Base-by-base conservation (phyloP, 352 stramenopile species). In the Pythium coloratum region DNA sequence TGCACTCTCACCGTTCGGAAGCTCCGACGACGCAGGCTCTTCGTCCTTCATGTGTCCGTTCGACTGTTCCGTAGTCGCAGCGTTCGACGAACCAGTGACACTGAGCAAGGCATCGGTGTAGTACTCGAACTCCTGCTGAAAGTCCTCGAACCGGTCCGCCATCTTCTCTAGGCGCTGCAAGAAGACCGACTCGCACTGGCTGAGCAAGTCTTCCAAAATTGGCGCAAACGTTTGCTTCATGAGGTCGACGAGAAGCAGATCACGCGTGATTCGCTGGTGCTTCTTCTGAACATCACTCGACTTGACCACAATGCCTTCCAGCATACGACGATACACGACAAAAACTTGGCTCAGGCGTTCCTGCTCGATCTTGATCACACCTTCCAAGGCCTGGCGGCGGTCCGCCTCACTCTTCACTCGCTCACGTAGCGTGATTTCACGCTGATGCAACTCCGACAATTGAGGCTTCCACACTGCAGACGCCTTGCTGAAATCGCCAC, bases 111-210 rank as follows among this genome's bases (percentile, higher is more conserved):
- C 82, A 46, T 77, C 80, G 14, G 75, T 79, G 38, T 95, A 95
- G 67, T 95, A 94, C 30, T 83, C 76, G 38, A 91, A 95, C 47
- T 95, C 87, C 58, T 90, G 73, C 49, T 79, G 72, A 53, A 95
- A 94, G 36, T 93, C 84, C 32, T 83, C 77, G 36, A 90, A 91
- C 5, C 87, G 85, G 16, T 71, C 51, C 2, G 81, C 79, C 32
- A 95, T 56, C 62, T 86, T 89, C 18, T 68, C 73, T 44, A 93
- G 82, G 18, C 84, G 91, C 34, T 73, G 76, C 46, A 92, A 60
- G 32, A 93, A 72, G 44, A 86, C 81, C 49, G 85, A 71, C 75
- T 94, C 85, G 64, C 87, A 95, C 38, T 88, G 76, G 20, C 82
- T 70, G 1, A 95, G 72, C 3, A 91, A 64, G 26, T 90, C 76